A percentile compares a stretch with the other conserved stretches of the same genome.
phyloP scores from a whole-genome alignment of 1,284 basidiomycete genomes.

The Hemileia vastatrix region DNA sequence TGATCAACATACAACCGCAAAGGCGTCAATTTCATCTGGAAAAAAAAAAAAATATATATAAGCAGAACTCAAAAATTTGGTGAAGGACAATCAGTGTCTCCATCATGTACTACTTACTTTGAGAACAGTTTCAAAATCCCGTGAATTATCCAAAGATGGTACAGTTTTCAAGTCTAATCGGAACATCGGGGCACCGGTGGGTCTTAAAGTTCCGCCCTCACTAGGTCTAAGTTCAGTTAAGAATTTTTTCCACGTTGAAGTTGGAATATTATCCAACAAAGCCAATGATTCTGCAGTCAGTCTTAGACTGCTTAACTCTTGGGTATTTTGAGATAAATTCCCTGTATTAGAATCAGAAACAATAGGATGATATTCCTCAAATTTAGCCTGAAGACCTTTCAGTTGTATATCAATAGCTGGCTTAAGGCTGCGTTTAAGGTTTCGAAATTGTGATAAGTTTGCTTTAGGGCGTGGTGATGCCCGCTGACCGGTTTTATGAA shows the following conservation, averaged over 20 bases:
- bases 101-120: constrained; percentile 40
- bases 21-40: constrained; percentile 65
- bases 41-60: neutral
- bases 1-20: constrained; percentile 90
- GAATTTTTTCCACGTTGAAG: constrained; percentile 97
- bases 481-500: constrained; percentile 1
- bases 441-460: neutral
- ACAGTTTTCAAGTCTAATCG: constrained; percentile 67
- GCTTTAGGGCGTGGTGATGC: neutral
- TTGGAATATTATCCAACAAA: constrained; percentile 87
- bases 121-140: constrained; percentile 68
- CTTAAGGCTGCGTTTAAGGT: constrained; percentile 10
- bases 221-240: constrained; percentile 72
- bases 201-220: constrained; percentile 69
- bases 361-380: constrained; percentile 29
- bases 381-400: constrained; percentile 52
- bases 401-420: constrained; percentile 68
- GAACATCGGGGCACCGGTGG: constrained; percentile 88
- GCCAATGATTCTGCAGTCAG: constrained; percentile 58
- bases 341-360: no score
- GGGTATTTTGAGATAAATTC: neutral
- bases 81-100: neutral
- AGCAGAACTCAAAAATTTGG: neutral
- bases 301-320: constrained; percentile 53
- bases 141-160: constrained; percentile 57